A percentile compares a stretch with the other conserved stretches of the same genome.
These are phyloP conservation scores for Cordyceps cicadae DNA, from an alignment of 2,329 filamentous ascomycete genomes.

Conservation along the genomic window DNA sequence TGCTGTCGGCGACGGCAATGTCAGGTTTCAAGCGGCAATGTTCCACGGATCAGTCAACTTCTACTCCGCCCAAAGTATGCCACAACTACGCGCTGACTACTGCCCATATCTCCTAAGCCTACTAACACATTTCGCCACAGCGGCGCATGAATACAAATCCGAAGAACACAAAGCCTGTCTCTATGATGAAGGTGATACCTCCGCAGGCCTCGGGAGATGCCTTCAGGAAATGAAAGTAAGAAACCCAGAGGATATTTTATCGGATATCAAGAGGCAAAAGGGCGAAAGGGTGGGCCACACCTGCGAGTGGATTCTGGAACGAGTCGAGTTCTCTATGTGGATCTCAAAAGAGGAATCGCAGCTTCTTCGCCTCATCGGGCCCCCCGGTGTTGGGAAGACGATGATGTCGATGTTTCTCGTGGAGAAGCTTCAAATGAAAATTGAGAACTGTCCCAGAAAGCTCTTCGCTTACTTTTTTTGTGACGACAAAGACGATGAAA, in stretches of 20 bases:
- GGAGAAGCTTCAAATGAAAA: neutral
- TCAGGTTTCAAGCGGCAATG: too few relatives aligned
- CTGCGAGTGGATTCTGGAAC: conserved; percentile 13
- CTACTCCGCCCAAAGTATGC: too few relatives aligned
- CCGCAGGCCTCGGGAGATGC: neutral
- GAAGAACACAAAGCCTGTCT: too few relatives aligned
- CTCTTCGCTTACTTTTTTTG: conserved; percentile 11
- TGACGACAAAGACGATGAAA: conserved; percentile 10
- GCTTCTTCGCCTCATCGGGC: conserved; percentile 11
- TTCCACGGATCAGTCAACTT: too few relatives aligned
- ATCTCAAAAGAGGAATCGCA: neutral
- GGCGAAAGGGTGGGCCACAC: conserved; percentile 10
- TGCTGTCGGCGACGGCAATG: too few relatives aligned
- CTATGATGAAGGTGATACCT: neutral
- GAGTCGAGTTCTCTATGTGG: conserved; percentile 11
- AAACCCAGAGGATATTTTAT: conserved; percentile 9
- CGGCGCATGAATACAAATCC: too few relatives aligned
- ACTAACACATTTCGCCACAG: too few relatives aligned
- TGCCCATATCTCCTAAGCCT: too few relatives aligned
- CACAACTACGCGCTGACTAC: too few relatives aligned
- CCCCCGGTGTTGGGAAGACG: conserved; percentile 14
- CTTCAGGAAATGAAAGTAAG: neutral
- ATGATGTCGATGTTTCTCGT: conserved; percentile 14
- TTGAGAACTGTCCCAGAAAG: conserved; percentile 5
- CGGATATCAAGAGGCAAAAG: conserved; percentile 4